Evolutionary conservation across 129 eudicot genomes (phyloP).

Genomic region (Lactuca sativa): DNA sequence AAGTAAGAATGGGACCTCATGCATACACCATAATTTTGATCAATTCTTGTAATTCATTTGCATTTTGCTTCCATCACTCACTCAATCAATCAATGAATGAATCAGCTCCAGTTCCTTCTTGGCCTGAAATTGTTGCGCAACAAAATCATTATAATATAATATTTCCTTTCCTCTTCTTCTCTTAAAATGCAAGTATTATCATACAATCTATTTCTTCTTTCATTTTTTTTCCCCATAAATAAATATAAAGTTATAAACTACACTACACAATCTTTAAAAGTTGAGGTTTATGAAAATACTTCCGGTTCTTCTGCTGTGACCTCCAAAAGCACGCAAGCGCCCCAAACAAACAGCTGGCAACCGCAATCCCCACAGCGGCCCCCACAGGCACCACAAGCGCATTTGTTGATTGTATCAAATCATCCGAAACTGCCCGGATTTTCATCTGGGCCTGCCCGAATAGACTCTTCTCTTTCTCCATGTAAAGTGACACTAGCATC

Average conservation of each 20-base stretch:
- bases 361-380: constrained; percentile 80
- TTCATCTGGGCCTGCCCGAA: constrained; percentile 24
- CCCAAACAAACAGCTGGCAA: constrained; percentile 91
- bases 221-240: constrained; percentile 21
- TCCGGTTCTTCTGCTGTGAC: constrained; percentile 80
- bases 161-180: constrained; percentile 25
- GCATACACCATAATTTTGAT: constrained; percentile 7
- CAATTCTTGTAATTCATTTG: constrained; percentile 5
- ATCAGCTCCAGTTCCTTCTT: constrained; percentile 84
- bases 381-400: constrained; percentile 76
- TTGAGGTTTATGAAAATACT: constrained; percentile 74
- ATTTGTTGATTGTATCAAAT: constrained; percentile 46
- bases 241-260: constrained; percentile 23
- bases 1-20: constrained; percentile 32
- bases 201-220: constrained; percentile 8
- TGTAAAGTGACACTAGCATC: constrained; percentile 42
- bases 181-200: background rate
- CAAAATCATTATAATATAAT: constrained; percentile 32
- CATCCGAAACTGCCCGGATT: constrained; percentile 36
- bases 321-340: constrained; percentile 95
- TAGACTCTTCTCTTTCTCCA: constrained; percentile 45
- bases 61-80: background rate
- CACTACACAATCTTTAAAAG: constrained; percentile 57
- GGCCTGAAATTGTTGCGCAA: constrained; percentile 63
- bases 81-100: too few species aligned